Conservation (phyloP, 2,329 filamentous ascomycete species). For the Aspergillus sergii region DNA sequence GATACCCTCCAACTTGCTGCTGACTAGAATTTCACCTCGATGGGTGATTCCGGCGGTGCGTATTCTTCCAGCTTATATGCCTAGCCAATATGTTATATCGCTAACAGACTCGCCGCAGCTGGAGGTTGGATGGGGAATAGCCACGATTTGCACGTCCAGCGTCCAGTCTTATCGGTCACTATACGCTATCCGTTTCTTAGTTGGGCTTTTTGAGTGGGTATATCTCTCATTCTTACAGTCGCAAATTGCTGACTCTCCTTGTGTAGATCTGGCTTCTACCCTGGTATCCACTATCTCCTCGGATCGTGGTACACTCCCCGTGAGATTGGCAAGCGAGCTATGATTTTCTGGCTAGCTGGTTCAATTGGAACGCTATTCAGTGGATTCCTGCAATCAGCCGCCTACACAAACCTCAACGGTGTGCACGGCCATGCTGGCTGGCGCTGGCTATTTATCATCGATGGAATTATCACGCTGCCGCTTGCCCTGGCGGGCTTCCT, state of each 20-base stretch:
- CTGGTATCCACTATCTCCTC: constrained; percentile 29
- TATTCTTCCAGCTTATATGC: not conserved
- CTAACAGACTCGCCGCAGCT: constrained; percentile 13
- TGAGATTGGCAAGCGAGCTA: constrained; percentile 28
- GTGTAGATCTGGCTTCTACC: constrained; percentile 26
- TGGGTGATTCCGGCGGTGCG: constrained; percentile 42
- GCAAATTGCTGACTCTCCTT: not conserved
- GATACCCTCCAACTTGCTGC: constrained; percentile 47
- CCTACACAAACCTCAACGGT: constrained; percentile 28
- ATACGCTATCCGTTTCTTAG: constrained; percentile 29
- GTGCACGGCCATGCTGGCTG: constrained; percentile 27
- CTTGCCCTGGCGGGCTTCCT: constrained; percentile 26
- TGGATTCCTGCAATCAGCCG: constrained; percentile 26
- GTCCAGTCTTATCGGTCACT: constrained; percentile 27
- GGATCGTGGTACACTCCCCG: constrained; percentile 30
- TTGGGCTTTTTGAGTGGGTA: constrained; percentile 32
- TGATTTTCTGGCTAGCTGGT: constrained; percentile 27
- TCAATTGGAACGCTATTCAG: constrained; percentile 25
- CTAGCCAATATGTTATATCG: not conserved
- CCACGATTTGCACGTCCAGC: constrained; percentile 23
- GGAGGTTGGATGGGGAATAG: constrained; percentile 36
- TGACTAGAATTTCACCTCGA: constrained; percentile 48
- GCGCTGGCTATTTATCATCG: constrained; percentile 34
- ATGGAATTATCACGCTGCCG: constrained; percentile 28
- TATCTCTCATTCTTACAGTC: too few species aligned